Evolutionary conservation across 176 grass and related monocot species (phyloP).

Genomic region (Sorghum bicolor): Sorghum_bicolor_NCBIv3 NC_012876.2:61143501-61144000

Average conservation of each 20-base stretch:
- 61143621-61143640: slow-evolving; percentile 29
- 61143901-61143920: neutral
- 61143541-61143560: neutral
- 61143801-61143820: neutral
- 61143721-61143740: slow-evolving; percentile 21
- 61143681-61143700: neutral
- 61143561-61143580: neutral
- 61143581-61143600: slow-evolving; percentile 14
- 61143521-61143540: neutral
- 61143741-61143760: neutral
- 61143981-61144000: neutral
- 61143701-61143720: slow-evolving; percentile 18
- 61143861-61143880: neutral
- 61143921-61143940: neutral
- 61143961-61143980: neutral
- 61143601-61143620: neutral
- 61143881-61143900: neutral
- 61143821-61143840: neutral
- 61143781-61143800: neutral
- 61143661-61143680: neutral
- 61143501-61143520: neutral
- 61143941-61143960: neutral
- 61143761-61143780: neutral
- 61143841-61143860: neutral
- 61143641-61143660: neutral